Evolutionary conservation across 495 filamentous ascomycete species (phyloP).

Genomic region (Hypoxylon fragiforme): DNA sequence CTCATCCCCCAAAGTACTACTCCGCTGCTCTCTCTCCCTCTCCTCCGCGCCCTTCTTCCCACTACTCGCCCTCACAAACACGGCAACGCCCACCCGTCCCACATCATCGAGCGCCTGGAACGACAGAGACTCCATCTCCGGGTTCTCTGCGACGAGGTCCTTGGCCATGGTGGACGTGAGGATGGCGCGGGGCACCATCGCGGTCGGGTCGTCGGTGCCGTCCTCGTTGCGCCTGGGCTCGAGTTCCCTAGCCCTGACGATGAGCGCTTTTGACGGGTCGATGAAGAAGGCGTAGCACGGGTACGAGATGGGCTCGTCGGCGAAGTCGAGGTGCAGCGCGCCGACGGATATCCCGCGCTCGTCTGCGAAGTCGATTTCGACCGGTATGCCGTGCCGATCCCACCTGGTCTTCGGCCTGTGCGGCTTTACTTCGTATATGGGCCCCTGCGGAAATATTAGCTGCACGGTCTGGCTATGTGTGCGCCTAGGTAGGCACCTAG

Average conservation of each 20-base stretch:
- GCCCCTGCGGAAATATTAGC: slow-evolving; percentile 8
- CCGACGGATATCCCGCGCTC: slow-evolving; percentile 13
- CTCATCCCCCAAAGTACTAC: slow-evolving; percentile 10
- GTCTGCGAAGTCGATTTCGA: slow-evolving; percentile 24
- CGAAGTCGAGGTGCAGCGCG: slow-evolving; percentile 15
- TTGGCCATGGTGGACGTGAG: slow-evolving; percentile 7
- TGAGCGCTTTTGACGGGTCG: slow-evolving; percentile 23
- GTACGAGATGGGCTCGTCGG: slow-evolving; percentile 12
- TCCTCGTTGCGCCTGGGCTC: slow-evolving; percentile 7
- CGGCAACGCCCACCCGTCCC: slow-evolving; percentile 10
- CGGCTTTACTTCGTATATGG: slow-evolving; percentile 16
- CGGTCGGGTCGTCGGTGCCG: not conserved
- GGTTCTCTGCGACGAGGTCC: slow-evolving; percentile 1
- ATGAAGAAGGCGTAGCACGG: slow-evolving; percentile 23
- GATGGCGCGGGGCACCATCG: not conserved
- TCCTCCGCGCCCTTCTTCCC: not conserved
- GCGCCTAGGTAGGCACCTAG: no score
- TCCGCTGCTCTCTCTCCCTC: slow-evolving; percentile 3
- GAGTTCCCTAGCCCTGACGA: slow-evolving; percentile 10
- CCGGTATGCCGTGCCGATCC: slow-evolving; percentile 22
- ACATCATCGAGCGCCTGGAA: slow-evolving; percentile 12
- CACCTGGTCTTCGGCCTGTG: slow-evolving; percentile 11
- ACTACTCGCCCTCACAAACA: slow-evolving; percentile 12
- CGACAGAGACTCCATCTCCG: not conserved
- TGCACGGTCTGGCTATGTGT: not conserved